These are phyloP conservation scores for Cyathus olla DNA, from an alignment of 1,284 basidiomycete genomes.

Conservation along the genomic window DNA sequence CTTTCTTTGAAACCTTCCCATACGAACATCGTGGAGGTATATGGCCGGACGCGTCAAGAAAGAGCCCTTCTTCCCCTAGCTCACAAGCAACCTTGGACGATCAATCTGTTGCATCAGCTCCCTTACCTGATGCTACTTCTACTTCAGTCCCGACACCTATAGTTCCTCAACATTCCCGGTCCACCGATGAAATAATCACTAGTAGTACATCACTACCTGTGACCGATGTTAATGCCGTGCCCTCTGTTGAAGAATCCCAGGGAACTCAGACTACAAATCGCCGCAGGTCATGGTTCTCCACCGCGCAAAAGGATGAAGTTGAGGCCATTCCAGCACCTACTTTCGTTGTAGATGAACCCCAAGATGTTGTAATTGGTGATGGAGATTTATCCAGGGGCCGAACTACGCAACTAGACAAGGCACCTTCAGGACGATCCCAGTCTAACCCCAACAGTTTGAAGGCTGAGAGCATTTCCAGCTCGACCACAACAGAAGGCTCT, in stretches of 20 bases:
- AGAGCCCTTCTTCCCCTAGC: conserved; percentile 24
- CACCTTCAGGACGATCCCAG: conserved; percentile 39
- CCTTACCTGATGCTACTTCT: conserved; percentile 22
- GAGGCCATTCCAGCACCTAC: background rate
- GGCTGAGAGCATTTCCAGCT: background rate
- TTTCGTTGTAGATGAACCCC: background rate
- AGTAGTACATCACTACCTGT: background rate
- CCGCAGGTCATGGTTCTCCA: conserved; percentile 53
- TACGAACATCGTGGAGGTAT: conserved; percentile 88
- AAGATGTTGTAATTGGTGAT: conserved; percentile 11
- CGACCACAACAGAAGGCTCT: conserved; percentile 11
- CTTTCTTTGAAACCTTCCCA: conserved; percentile 88
- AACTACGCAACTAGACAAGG: conserved; percentile 40
- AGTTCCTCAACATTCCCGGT: conserved; percentile 12
- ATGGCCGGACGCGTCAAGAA: conserved; percentile 83
- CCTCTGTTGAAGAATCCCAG: conserved; percentile 7
- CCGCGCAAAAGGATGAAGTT: conserved; percentile 42
- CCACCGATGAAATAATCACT: conserved; percentile 12
- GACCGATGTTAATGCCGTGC: conserved; percentile 3
- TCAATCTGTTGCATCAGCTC: conserved; percentile 40
- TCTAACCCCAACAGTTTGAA: conserved; percentile 40
- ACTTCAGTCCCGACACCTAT: conserved; percentile 1
- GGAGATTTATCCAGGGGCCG: conserved; percentile 30
- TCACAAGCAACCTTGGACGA: conserved; percentile 30
- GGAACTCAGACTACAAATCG: conserved; percentile 21